Evolutionary conservation across 768 basidiomycete species (phyloP), one percentile per base, ranked within the genome.

Genomic region (Leccinum aurantiacum): DNA sequence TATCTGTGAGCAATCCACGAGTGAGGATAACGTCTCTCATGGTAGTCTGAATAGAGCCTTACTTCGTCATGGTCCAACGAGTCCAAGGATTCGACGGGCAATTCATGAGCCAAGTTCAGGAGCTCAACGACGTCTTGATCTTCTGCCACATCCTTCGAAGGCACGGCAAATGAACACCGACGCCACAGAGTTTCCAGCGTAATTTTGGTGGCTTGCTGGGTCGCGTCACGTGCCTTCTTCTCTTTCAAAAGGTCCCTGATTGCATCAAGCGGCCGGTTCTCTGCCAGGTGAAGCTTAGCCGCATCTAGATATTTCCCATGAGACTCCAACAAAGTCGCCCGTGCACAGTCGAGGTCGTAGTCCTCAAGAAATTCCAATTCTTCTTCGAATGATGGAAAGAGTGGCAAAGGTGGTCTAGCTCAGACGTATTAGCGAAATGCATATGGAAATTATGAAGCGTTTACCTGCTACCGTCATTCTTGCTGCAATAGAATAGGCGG

Each of bases 311-410:
- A 76, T 60, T 76, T 75, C 15, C 77, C 79, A 11, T 79, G 73
- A 4, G 72, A 69, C 29, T 76, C 74, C 13, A 86, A 72, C 8
- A 88, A 63, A 0, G 71, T 68, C 0, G 81, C 80, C 7, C 76
- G 82, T 7, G 82, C 79, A 13, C 76, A 60, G 62, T 84, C 82
- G 6, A 89, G 70, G 37, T 80, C 80, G 48, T 78, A 77, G 4
- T 83, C 78, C 56, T 86, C 80, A n/a, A 85, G 75, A 59, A 84
- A 90, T 38, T 81, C 79, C n/a, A 86, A 61, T 19, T 77, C 76
- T 22, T 86, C 83, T 22, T 88, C 82, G 1, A 77, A 71, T 1
- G 78, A 74, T 0, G 74, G 60, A 59, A 90, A 90, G 3, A 89
- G 67, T 9, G 57, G 73, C 56, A 24, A 79, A 79, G 69, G 81